Percentiles rank a stretch among this genome's conserved stretches.
Evolutionary conservation across 1,284 basidiomycete genomes (phyloP).

Genomic region (Leccinum griseonigrum): DNA sequence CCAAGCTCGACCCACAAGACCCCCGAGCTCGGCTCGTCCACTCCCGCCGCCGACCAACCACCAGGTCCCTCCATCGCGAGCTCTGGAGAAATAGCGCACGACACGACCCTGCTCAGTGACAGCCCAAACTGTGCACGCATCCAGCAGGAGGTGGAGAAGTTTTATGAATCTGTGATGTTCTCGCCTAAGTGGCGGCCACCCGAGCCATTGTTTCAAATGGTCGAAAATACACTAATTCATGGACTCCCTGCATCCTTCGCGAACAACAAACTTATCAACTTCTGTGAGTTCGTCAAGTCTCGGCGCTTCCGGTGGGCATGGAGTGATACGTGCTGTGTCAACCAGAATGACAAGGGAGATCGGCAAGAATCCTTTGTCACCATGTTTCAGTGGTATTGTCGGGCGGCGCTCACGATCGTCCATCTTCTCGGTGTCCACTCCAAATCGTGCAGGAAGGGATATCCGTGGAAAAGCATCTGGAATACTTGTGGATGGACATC

Average conservation of each 20-base stretch:
- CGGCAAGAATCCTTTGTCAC: background rate
- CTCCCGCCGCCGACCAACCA: slow-evolving; percentile 1
- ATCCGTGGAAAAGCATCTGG: background rate
- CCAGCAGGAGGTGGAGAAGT: background rate
- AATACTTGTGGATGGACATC: background rate
- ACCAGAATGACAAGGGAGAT: background rate
- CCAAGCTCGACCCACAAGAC: too few species aligned
- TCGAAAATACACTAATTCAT: background rate
- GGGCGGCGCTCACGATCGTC: background rate
- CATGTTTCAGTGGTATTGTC: too few species aligned
- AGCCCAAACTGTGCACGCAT: background rate
- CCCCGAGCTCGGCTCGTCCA: slow-evolving; percentile 12
- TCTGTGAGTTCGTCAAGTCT: background rate
- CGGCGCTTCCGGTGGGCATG: background rate
- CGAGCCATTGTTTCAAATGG: background rate
- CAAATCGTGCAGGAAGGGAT: background rate
- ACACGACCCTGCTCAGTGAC: background rate
- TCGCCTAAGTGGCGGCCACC: background rate
- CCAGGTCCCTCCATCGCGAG: background rate
- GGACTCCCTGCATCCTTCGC: background rate
- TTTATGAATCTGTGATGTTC: background rate
- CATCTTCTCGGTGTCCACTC: background rate
- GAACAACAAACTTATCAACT: background rate
- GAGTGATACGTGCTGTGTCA: too few species aligned
- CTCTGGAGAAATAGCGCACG: slow-evolving; percentile 9